Evolutionary conservation across 2,329 filamentous ascomycete genomes (phyloP), one percentile per base, ranked within the genome.

Genomic region (Talaromyces pinophilus): DNA sequence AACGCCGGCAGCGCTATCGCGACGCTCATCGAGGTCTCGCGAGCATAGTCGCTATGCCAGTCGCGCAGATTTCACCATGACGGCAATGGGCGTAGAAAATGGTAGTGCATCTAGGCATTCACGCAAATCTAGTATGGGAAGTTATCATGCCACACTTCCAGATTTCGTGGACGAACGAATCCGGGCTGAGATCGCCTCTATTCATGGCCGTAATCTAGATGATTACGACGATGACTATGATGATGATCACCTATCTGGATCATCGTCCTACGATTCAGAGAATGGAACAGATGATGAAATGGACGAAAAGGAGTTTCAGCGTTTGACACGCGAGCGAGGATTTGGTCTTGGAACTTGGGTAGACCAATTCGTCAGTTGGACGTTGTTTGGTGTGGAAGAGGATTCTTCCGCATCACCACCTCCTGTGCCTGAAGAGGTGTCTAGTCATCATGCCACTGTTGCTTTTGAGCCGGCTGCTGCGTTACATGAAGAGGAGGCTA

Each of bases 361-460:
- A 70, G 86, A 88, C 69, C 77, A 82, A 28, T 71, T 88, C 42
- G 84, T 88, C 66, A 85, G 85, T 38, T 87, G 85, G 82, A 82
- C 82, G 11, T 69, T 87, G 48, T 87, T 87, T 69, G 81, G 81
- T 2, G 81, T 84, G 1, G 83, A 85, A 10, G 82, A 84, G 60
- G 83, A 85, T 64, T 73, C 72, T 70, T 72, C 77, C 28, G 50
- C 54, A 19, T 65, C 66, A 42, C 62, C 60, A 66, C 50, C 25
- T 7, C 13, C 11, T 57, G 19, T 19, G 10, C 25, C 52, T 48
- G 30, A 33, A 2, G 75, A 76, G 7, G 72, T 69, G 1, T 71
- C 73, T 10, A 61, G 35, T 48, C 62, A 42, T 25, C 63, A 42
- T 42, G 44, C 57, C 30, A 17, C 19, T n/a, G 57, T 65, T 60